phyloP scores from a whole-genome alignment of 495 filamentous ascomycete genomes.

The Penicillium macrosclerotiorum region DNA sequence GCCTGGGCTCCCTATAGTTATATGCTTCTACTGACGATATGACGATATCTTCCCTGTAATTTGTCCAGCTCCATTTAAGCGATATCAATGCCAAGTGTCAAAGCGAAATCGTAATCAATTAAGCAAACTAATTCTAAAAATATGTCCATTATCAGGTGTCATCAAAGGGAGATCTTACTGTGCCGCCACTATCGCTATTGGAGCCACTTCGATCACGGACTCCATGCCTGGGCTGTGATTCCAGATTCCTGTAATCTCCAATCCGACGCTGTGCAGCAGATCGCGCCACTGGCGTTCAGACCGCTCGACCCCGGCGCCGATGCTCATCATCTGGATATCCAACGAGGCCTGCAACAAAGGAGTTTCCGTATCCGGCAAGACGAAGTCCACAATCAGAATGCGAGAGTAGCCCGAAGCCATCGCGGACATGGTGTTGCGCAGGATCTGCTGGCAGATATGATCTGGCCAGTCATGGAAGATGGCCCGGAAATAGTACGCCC shows the following conservation, averaged over 20 bases:
- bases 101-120: no score
- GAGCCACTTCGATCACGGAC: conserved; percentile 35
- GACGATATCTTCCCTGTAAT: no score
- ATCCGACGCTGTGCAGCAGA: conserved; percentile 29
- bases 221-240: conserved; percentile 33
- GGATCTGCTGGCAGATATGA: conserved; percentile 32
- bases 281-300: conserved; percentile 37
- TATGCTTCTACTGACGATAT: no score
- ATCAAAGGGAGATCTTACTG: no score
- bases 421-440: conserved; percentile 35
- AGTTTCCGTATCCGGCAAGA: conserved; percentile 33
- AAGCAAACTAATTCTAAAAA: no score
- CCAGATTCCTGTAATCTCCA: conserved; percentile 37
- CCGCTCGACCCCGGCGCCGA: conserved; percentile 40
- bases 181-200: no score
- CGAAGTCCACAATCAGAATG: conserved; percentile 39
- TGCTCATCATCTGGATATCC: conserved; percentile 49
- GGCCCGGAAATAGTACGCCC: conserved; percentile 41
- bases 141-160: no score
- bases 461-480: conserved; percentile 51
- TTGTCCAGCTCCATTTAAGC: no score
- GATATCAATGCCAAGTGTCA: no score
- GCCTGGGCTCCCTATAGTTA: no score
- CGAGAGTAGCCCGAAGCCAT: conserved; percentile 36
- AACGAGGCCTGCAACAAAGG: conserved; percentile 34